Percentiles rank a stretch among this genome's conserved stretches.
These are phyloP conservation scores for Sporothrix inflata DNA, from an alignment of 2,329 filamentous ascomycete species.

Conservation along the genomic window DNA sequence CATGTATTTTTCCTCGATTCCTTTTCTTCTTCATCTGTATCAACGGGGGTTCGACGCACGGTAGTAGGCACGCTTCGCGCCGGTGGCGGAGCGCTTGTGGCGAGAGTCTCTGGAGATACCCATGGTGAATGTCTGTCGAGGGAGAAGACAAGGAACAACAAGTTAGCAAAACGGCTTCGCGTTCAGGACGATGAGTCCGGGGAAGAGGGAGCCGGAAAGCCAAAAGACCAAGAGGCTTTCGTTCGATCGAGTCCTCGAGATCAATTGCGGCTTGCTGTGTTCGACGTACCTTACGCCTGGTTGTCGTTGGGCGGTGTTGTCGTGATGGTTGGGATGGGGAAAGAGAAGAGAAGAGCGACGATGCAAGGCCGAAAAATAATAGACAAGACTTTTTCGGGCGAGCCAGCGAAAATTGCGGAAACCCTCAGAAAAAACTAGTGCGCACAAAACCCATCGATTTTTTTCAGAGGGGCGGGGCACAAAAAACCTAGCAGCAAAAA, in stretches of 20 bases:
- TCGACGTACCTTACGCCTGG: constrained; percentile 33
- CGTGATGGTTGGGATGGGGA: constrained; percentile 30
- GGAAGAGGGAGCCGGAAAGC: neutral
- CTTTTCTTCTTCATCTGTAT: neutral
- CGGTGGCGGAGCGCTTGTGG: constrained; percentile 99
- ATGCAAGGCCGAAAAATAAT: constrained; percentile 28
- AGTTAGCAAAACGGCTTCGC: neutral
- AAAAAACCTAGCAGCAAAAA: constrained; percentile 26
- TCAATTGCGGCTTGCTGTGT: neutral
- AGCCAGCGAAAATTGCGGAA: constrained; percentile 29
- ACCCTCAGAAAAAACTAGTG: constrained; percentile 33
- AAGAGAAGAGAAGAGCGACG: constrained; percentile 21
- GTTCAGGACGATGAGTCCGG: neutral
- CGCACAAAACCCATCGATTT: constrained; percentile 32
- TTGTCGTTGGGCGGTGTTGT: constrained; percentile 32
- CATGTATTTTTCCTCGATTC: constrained; percentile 6
- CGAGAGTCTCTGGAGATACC: constrained; percentile 99
- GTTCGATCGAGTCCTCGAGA: neutral
- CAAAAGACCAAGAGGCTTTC: neutral
- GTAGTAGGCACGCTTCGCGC: constrained; percentile 96
- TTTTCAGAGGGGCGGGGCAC: constrained; percentile 30
- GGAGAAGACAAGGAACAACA: constrained; percentile 7
- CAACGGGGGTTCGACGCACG: constrained; percentile 60
- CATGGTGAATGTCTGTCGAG: constrained; percentile 78
- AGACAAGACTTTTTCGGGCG: constrained; percentile 26